A percentile compares a stretch with the other conserved stretches of the same genome.
Conservation (phyloP, 208 protist species). For the Leishmania lainsoni region DNA sequence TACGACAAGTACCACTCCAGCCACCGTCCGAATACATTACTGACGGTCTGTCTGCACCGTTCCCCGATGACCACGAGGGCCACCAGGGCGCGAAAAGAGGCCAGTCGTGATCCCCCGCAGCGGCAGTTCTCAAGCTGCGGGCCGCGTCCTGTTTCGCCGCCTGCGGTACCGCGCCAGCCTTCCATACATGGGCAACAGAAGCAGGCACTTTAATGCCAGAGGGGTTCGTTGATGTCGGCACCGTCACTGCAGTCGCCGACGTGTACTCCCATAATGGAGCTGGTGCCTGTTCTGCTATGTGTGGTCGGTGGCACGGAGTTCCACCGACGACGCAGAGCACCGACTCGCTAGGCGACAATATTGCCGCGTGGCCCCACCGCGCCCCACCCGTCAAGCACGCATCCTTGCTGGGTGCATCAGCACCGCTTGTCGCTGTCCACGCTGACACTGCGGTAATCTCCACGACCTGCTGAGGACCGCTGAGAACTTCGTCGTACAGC, state of each 20-base stretch:
- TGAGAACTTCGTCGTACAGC: constrained; percentile 27
- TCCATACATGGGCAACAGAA: constrained; percentile 4
- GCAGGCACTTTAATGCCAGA: not conserved
- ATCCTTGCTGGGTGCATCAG: not conserved
- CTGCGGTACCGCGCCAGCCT: not conserved
- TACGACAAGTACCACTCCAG: constrained; percentile 47
- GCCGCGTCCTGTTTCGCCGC: not conserved
- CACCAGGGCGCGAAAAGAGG: constrained; percentile 32
- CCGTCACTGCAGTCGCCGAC: not conserved
- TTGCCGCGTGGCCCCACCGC: constrained; percentile 25
- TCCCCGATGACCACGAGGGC: constrained; percentile 18
- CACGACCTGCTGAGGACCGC: constrained; percentile 17
- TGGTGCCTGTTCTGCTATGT: not conserved
- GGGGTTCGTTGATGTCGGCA: not conserved
- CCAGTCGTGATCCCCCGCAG: constrained; percentile 4
- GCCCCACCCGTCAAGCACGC: not conserved
- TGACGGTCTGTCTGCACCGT: constrained; percentile 16
- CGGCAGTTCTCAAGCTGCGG: too few relatives aligned
- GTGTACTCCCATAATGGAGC: constrained; percentile 15
- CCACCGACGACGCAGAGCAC: constrained; percentile 26
- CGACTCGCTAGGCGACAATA: constrained; percentile 24
- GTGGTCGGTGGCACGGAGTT: not conserved
- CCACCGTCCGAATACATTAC: constrained; percentile 58
- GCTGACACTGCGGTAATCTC: not conserved
- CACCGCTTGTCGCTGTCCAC: constrained; percentile 4